Percentiles rank a stretch among this genome's conserved stretches.
phyloP scores from a whole-genome alignment of 495 filamentous ascomycete species.

The Hyaloscypha finlandica region DNA sequence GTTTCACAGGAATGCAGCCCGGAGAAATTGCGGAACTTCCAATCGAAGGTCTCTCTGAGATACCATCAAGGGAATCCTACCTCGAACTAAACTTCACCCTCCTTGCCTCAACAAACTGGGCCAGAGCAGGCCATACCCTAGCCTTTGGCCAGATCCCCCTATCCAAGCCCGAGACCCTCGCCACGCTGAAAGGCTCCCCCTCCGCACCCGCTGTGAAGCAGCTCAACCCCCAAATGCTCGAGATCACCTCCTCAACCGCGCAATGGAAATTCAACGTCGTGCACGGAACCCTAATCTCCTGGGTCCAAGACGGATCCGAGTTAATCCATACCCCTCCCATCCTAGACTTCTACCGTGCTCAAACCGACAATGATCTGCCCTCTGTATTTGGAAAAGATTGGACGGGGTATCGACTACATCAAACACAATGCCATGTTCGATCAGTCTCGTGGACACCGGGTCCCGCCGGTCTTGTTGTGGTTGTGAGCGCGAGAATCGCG shows the following conservation, averaged over 20 bases:
- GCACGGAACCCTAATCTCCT: conserved; percentile 41
- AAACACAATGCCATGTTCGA: conserved; percentile 45
- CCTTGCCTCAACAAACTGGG: conserved; percentile 44
- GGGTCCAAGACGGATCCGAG: conserved; percentile 34
- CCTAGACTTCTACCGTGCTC: conserved; percentile 53
- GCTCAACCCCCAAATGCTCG: conserved; percentile 30
- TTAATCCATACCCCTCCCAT: conserved; percentile 46
- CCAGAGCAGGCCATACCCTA: conserved; percentile 46
- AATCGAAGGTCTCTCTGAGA: conserved; percentile 15
- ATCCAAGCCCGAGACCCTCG: conserved; percentile 30
- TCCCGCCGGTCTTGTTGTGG: conserved; percentile 34
- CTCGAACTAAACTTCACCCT: conserved; percentile 49
- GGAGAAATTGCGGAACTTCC: conserved; percentile 7
- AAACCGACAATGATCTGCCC: conserved; percentile 67
- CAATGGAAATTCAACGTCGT: conserved; percentile 46
- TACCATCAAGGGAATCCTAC: conserved; percentile 37
- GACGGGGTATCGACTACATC: conserved; percentile 41
- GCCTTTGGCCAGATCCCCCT: conserved; percentile 54
- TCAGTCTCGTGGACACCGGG: conserved; percentile 41
- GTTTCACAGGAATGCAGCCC: conserved; percentile 13
- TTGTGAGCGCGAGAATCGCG: conserved; percentile 52
- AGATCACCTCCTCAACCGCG: conserved; percentile 24
- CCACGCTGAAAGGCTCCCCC: conserved; percentile 28
- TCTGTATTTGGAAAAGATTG: conserved; percentile 44
- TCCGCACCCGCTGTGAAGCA: neutral